Percentiles rank a stretch among this genome's conserved stretches.
phyloP scores from a whole-genome alignment of 192 early-diverging fungal genomes.

The Chytriomyces confervae region DNA sequence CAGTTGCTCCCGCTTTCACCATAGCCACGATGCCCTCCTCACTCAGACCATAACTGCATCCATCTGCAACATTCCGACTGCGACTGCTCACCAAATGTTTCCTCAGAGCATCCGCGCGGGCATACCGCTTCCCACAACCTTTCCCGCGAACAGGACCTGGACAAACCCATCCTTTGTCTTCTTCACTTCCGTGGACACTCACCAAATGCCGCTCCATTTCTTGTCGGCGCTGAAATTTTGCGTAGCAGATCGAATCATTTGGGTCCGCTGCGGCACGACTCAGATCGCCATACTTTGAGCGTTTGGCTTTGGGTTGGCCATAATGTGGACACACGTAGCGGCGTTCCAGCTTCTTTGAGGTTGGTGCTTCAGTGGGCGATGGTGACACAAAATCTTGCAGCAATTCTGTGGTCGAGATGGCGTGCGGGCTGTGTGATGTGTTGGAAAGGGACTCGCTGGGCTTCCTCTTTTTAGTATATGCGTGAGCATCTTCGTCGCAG shows the following conservation, averaged over 20 bases:
- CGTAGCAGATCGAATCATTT: constrained; percentile 5
- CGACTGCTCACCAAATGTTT: constrained; percentile 25
- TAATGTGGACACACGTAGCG: constrained; percentile 12
- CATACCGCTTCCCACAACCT: constrained; percentile 33
- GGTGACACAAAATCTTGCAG: background rate
- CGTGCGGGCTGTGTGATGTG: background rate
- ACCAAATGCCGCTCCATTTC: constrained; percentile 23
- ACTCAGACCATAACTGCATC: constrained; percentile 25
- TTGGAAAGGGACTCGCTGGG: background rate
- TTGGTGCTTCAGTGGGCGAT: background rate
- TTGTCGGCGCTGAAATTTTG: constrained; percentile 8
- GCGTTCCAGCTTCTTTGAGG: background rate
- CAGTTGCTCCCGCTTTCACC: background rate
- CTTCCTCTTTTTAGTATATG: background rate
- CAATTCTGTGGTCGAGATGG: background rate
- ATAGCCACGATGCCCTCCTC: constrained; percentile 19
- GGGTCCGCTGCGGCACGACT: background rate
- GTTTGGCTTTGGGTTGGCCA: constrained; percentile 4
- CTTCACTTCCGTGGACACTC: constrained; percentile 17
- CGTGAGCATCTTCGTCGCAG: background rate
- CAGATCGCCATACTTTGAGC: background rate
- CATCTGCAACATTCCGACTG: background rate
- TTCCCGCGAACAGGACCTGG: background rate
- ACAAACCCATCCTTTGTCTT: constrained; percentile 26
- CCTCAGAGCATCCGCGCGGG: constrained; percentile 35